phyloP scores from a whole-genome alignment of 2,329 filamentous ascomycete genomes.

The Phialophora tarda region DNA sequence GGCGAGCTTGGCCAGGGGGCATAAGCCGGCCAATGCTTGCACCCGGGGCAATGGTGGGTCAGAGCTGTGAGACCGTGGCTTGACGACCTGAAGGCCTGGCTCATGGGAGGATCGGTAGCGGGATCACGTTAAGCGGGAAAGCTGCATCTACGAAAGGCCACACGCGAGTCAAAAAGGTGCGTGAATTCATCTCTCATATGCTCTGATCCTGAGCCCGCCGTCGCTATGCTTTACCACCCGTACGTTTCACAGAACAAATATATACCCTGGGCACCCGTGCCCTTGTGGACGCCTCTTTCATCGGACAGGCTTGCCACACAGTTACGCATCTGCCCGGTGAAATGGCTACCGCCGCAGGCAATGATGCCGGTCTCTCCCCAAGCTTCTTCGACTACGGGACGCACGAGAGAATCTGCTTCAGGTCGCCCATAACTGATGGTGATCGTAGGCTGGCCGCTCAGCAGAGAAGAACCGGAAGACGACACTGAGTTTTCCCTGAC shows the following conservation, averaged over 20 bases:
- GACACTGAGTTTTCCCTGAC: slow-evolving; percentile 12
- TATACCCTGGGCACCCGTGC: slow-evolving; percentile 68
- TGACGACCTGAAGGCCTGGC: not conserved
- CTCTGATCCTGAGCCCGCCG: not conserved
- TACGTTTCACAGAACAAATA: slow-evolving; percentile 66
- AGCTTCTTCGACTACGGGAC: slow-evolving; percentile 62
- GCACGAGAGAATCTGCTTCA: slow-evolving; percentile 58
- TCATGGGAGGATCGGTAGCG: not conserved
- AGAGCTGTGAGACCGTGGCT: not conserved
- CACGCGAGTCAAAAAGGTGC: not conserved
- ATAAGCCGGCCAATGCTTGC: not conserved
- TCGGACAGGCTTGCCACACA: slow-evolving; percentile 64
- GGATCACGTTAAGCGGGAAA: not conserved
- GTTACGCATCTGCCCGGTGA: slow-evolving; percentile 61
- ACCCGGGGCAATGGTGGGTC: not conserved
- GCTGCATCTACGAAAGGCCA: not conserved
- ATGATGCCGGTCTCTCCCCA: slow-evolving; percentile 67
- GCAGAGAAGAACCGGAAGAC: slow-evolving; percentile 12
- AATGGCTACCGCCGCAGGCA: slow-evolving; percentile 63
- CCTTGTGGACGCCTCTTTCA: slow-evolving; percentile 70
- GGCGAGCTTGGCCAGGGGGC: slow-evolving; percentile 5
- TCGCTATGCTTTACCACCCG: slow-evolving; percentile 48
- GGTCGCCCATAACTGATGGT: slow-evolving; percentile 50
- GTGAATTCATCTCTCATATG: slow-evolving; percentile 7
- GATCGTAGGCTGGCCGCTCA: slow-evolving; percentile 8